Evolutionary conservation across 805 yeast genomes (phyloP), one percentile per base, ranked within the genome.

Genomic region (Saccharomycopsis oosterbeekiorum): DNA sequence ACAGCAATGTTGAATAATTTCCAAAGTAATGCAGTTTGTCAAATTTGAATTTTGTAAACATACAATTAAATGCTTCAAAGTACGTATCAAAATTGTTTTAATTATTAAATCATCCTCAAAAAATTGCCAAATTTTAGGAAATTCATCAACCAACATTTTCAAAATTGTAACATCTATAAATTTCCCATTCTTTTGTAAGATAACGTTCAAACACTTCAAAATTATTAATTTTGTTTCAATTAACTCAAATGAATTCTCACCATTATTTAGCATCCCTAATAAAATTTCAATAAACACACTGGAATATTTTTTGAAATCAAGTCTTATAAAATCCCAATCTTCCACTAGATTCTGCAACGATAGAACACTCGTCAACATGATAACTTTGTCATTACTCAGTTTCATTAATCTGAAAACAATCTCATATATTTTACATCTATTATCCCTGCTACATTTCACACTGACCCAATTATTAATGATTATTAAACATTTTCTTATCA

Each of bases 291-390:
- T 78, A 50, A 80, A 79, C 1, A 76, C 76, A 36, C 80, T 78
- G 59, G 88, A 74, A 68, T 74, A 91, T 1, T 93, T 89, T 64
- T 80, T 73, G 67, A 94, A 89, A 37, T 76, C 83, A 15, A 74
- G 75, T 63, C 88, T 85, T 43, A 83, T 78, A 71, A 93, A 92
- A 63, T 88, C 92, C 89, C 96, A 89, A 68, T 91, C 97, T 64
- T 89, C 92, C 39, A 93, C 76, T 57, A 88, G 77, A 36, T 82
- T 78, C 62, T 84, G 79, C 21, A 92, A 73, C 0, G 93, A 83
- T 67, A 85, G 86, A 15, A 86, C 77, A 0, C 94, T 85, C 0
- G 96, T 83, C 24, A 94, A 70, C 66, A 80, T 80, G 1, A 94
- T 96, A n/a, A 93, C 96, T 60, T 80, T 78, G 70, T 94, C 98